Conservation (phyloP, 179 eudicot genomes). For the Actinidia polygama region DNA sequence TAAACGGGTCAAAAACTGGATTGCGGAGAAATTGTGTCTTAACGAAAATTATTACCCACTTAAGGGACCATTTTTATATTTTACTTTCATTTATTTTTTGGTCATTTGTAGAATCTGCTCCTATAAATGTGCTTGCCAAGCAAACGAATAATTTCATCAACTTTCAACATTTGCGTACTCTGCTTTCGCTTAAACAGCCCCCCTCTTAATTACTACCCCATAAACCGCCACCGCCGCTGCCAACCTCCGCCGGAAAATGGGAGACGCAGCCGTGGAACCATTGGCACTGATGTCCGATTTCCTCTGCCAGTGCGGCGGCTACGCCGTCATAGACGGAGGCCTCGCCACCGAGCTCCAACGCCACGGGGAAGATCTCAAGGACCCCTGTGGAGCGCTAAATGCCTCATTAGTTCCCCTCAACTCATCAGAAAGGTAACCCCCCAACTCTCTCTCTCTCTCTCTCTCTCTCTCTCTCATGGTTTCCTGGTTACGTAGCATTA, state of each 20-base stretch:
- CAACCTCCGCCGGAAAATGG: conserved; percentile 22
- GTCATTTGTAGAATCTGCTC: no score
- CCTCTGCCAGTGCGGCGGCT: conserved; percentile 64
- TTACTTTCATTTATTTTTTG: no score
- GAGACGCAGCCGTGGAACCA: neutral
- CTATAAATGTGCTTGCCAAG: neutral
- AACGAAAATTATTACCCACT: no score
- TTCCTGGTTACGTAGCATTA: no score
- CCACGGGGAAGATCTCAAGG: conserved; percentile 89
- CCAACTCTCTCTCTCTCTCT: neutral
- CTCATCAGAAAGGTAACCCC: conserved; percentile 53
- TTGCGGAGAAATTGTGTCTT: no score
- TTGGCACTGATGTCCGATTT: conserved; percentile 41
- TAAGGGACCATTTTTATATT: no score
- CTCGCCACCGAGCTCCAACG: conserved; percentile 92
- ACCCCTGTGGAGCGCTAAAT: conserved; percentile 97
- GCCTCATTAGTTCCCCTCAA: conserved; percentile 78
- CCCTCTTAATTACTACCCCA: neutral
- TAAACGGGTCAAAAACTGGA: no score
- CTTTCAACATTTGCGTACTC: no score
- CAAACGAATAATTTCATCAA: neutral
- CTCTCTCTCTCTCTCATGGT: no score
- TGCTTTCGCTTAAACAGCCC: no score
- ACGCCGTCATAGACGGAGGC: no score
- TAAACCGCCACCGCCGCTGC: neutral